Percentiles rank a stretch among this genome's conserved stretches.
Evolutionary conservation across 2,329 filamentous ascomycete species (phyloP).

Genomic region (Botryotinia calthae): DNA sequence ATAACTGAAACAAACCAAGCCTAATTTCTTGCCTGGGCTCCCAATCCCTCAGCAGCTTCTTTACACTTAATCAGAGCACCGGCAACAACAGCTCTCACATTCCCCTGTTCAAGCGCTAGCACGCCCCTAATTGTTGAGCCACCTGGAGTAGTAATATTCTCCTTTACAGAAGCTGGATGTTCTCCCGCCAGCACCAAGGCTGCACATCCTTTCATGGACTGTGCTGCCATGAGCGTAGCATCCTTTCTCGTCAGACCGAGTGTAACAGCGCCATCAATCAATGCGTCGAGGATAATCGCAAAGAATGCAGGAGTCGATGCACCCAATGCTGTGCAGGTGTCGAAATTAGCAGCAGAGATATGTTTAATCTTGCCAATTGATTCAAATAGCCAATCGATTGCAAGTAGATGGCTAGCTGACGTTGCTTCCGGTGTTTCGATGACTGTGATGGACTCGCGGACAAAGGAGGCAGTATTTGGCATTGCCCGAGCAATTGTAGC

Average conservation of each 20-base stretch:
- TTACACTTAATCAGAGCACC: slow-evolving; percentile 14
- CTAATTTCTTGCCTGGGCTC: background rate
- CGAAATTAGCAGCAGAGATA: slow-evolving; percentile 2
- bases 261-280: slow-evolving; percentile 19
- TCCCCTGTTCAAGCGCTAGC: slow-evolving; percentile 11
- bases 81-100: slow-evolving; percentile 13
- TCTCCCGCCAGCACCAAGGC: slow-evolving; percentile 48
- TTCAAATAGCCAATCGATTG: slow-evolving; percentile 9
- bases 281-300: slow-evolving; percentile 16
- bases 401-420: background rate
- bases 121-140: slow-evolving; percentile 14
- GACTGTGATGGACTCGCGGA: slow-evolving; percentile 12
- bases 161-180: slow-evolving; percentile 51
- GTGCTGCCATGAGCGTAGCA: slow-evolving; percentile 40
- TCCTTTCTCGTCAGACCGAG: slow-evolving; percentile 57
- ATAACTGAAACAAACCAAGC: background rate
- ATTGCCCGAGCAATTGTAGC: slow-evolving; percentile 11
- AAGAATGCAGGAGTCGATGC: slow-evolving; percentile 20
- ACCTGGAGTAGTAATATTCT: slow-evolving; percentile 38
- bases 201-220: slow-evolving; percentile 53
- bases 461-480: slow-evolving; percentile 16
- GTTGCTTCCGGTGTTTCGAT: slow-evolving; percentile 8
- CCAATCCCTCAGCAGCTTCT: slow-evolving; percentile 15
- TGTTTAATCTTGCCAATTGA: slow-evolving; percentile 15
- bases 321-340: slow-evolving; percentile 41